Evolutionary conservation across 106 monocot genomes (phyloP).

Genomic region (Allium cepa): DNA sequence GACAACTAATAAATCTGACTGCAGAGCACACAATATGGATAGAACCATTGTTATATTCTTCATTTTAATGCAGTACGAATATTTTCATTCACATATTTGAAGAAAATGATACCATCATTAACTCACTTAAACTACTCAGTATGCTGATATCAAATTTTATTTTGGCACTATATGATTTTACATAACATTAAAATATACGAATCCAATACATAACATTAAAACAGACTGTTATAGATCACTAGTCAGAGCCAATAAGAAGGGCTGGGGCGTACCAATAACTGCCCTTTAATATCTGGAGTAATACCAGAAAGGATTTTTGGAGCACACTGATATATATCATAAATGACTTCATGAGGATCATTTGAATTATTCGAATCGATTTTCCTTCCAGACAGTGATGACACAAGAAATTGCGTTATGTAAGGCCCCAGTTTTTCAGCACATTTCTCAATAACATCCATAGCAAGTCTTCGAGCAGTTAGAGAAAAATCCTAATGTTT

Average conservation of each 20-base stretch:
- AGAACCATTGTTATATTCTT: constrained; percentile 6
- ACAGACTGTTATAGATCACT: neutral
- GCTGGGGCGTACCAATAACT: constrained; percentile 63
- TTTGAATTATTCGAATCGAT: constrained; percentile 28
- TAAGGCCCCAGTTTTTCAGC: constrained; percentile 71
- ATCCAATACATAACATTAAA: too few species aligned
- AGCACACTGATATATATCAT: constrained; percentile 84
- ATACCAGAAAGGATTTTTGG: constrained; percentile 76
- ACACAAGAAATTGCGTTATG: constrained; percentile 81
- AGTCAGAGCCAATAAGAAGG: neutral
- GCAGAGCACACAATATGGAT: constrained; percentile 18
- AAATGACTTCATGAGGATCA: constrained; percentile 91
- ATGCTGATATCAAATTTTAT: neutral
- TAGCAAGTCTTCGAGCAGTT: constrained; percentile 79
- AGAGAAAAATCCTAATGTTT: constrained; percentile 46
- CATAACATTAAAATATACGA: too few species aligned
- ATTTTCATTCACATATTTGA: neutral
- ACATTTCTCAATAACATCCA: constrained; percentile 77
- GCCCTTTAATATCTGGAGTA: constrained; percentile 80
- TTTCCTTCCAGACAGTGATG: constrained; percentile 70
- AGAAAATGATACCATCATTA: too few species aligned
- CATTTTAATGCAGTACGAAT: neutral
- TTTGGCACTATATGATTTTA: too few species aligned
- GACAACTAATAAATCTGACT: constrained; percentile 80
- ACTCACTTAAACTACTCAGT: neutral